phyloP scores from a whole-genome alignment of 306 rosid genomes.

The Glycine soja region DNA sequence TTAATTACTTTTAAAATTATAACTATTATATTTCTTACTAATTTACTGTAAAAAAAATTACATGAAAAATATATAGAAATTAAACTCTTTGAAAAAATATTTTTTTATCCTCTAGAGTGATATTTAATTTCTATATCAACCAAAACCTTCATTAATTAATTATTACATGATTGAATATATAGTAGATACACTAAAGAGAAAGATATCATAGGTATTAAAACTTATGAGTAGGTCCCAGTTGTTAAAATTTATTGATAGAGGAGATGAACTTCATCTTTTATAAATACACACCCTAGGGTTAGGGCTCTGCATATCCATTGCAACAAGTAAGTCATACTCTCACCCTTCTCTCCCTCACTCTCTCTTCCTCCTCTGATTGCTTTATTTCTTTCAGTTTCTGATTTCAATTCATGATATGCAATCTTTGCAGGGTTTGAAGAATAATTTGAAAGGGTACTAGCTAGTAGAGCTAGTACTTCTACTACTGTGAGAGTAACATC shows the following conservation, averaged over 20 bases:
- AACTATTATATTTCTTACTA: too few species aligned
- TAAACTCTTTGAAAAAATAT: too few species aligned
- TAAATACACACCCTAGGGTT: constrained; percentile 73
- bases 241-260: background rate
- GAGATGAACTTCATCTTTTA: constrained; percentile 46
- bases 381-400: background rate
- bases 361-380: background rate
- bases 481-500: background rate
- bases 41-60: too few species aligned
- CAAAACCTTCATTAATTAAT: background rate
- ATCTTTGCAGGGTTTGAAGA: constrained; percentile 40
- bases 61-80: too few species aligned
- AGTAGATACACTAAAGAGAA: background rate
- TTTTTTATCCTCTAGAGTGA: too few species aligned
- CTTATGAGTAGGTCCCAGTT: constrained; percentile 45
- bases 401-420: background rate
- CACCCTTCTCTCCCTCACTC: constrained; percentile 3
- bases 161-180: constrained; percentile 28
- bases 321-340: constrained; percentile 40
- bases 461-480: background rate
- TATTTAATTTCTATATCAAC: too few species aligned
- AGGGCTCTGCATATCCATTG: constrained; percentile 62
- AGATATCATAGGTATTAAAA: background rate
- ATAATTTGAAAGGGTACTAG: background rate
- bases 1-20: too few species aligned